These are phyloP conservation scores for Phanerochaete carnosa DNA, from an alignment of 768 basidiomycete genomes.

Conservation along the genomic window DNA sequence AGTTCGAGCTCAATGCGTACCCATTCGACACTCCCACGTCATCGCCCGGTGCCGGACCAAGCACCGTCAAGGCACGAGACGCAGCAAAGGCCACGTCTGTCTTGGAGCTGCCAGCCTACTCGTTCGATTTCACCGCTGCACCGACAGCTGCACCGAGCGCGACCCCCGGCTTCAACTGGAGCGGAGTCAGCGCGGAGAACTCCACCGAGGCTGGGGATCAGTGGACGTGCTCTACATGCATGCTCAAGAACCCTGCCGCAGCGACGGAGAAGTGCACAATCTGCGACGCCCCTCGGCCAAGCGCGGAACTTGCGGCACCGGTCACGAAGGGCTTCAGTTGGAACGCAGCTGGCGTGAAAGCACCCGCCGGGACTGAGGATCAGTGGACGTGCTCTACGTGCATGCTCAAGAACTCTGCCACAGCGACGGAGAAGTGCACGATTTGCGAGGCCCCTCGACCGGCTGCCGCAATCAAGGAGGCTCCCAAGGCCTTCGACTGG, in stretches of 20 bases:
- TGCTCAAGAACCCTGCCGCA: slow-evolving; percentile 32
- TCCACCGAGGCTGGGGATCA: slow-evolving; percentile 27
- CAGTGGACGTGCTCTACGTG: slow-evolving; percentile 59
- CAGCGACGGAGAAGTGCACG: slow-evolving; percentile 40
- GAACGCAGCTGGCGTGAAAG: slow-evolving; percentile 55
- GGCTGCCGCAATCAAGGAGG: slow-evolving; percentile 8
- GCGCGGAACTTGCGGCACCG: not conserved
- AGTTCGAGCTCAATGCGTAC: slow-evolving; percentile 34
- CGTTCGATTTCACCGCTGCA: slow-evolving; percentile 29
- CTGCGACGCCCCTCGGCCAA: slow-evolving; percentile 35
- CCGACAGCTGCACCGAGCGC: slow-evolving; percentile 4
- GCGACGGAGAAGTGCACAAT: slow-evolving; percentile 41
- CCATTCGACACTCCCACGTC: slow-evolving; percentile 16
- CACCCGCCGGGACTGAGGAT: slow-evolving; percentile 28
- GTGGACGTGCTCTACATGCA: slow-evolving; percentile 59
- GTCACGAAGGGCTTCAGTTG: slow-evolving; percentile 41
- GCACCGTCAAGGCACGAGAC: slow-evolving; percentile 22
- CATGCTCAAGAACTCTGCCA: slow-evolving; percentile 33
- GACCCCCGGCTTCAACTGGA: slow-evolving; percentile 36
- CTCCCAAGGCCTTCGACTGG: slow-evolving; percentile 36
- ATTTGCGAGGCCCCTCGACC: slow-evolving; percentile 40
- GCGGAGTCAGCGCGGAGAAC: slow-evolving; percentile 53
- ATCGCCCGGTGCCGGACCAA: slow-evolving; percentile 22
- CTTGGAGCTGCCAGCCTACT: slow-evolving; percentile 44
- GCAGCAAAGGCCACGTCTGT: slow-evolving; percentile 38